These are phyloP conservation scores for Gorgonomyces haynaldii DNA, from an alignment of 192 early-diverging fungal genomes.

Conservation along the genomic window DNA sequence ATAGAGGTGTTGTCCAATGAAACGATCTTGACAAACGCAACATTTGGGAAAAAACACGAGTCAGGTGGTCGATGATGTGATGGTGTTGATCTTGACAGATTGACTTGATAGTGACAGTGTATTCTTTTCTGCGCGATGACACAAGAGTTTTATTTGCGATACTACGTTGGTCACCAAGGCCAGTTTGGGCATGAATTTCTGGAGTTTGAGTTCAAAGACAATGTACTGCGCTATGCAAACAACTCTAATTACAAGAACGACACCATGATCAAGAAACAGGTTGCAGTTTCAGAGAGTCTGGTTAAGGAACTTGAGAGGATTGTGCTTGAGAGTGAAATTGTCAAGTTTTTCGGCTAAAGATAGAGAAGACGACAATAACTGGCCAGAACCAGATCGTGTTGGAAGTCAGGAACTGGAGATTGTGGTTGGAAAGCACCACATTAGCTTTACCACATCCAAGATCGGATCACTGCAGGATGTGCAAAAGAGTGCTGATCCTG, in stretches of 20 bases:
- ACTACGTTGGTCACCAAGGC: slow-evolving; percentile 78
- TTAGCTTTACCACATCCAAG: slow-evolving; percentile 87
- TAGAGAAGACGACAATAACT: slow-evolving; percentile 80
- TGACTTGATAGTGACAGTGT: too few relatives aligned
- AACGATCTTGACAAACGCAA: too few relatives aligned
- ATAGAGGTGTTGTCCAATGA: too few relatives aligned
- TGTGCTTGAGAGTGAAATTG: slow-evolving; percentile 76
- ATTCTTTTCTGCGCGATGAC: too few relatives aligned
- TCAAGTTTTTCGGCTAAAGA: slow-evolving; percentile 45
- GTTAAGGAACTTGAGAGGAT: slow-evolving; percentile 83
- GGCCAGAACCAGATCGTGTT: slow-evolving; percentile 82
- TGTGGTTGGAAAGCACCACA: slow-evolving; percentile 74
- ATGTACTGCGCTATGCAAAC: slow-evolving; percentile 89
- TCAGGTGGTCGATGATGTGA: too few relatives aligned
- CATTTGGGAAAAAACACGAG: too few relatives aligned
- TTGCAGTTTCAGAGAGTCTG: slow-evolving; percentile 65
- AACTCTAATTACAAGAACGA: slow-evolving; percentile 97
- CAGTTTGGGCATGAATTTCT: slow-evolving; percentile 98
- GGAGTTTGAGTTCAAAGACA: slow-evolving; percentile 90
- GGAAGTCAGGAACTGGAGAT: slow-evolving; percentile 95
- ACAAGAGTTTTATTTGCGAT: slow-evolving; percentile 49
- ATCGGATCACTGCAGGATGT: slow-evolving; percentile 88
- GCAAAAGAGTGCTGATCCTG: slow-evolving; percentile 78
- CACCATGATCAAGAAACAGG: slow-evolving; percentile 87
- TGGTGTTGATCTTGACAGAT: too few relatives aligned